phyloP scores from a whole-genome alignment of 768 basidiomycete genomes.

The Rhizopogon rudus region DNA sequence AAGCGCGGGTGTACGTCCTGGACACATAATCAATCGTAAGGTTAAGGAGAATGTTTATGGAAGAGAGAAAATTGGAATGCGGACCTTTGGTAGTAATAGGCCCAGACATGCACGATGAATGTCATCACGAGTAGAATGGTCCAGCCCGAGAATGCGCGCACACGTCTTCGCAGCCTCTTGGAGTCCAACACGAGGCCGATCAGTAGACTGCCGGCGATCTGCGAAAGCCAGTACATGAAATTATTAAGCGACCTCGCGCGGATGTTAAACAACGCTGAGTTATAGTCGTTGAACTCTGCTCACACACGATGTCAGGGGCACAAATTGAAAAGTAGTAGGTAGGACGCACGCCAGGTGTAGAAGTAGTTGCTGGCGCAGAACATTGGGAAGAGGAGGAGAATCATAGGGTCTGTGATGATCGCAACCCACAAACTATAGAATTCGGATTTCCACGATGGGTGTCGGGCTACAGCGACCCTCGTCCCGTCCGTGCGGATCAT shows the following conservation, averaged over 20 bases:
- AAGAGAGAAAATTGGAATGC: slow-evolving; percentile 7
- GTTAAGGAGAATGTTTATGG: not conserved
- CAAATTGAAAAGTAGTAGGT: not conserved
- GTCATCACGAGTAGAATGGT: slow-evolving; percentile 52
- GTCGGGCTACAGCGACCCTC: slow-evolving; percentile 53
- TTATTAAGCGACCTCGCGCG: slow-evolving; percentile 72
- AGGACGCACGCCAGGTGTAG: slow-evolving; percentile 65
- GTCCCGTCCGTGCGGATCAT: slow-evolving; percentile 75
- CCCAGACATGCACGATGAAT: slow-evolving; percentile 69
- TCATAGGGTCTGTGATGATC: slow-evolving; percentile 61
- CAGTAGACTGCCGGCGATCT: slow-evolving; percentile 65
- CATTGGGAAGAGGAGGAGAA: slow-evolving; percentile 76
- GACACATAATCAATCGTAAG: not conserved
- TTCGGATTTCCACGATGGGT: slow-evolving; percentile 74
- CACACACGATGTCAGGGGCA: not conserved
- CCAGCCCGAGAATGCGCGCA: slow-evolving; percentile 68
- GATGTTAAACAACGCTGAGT: slow-evolving; percentile 70
- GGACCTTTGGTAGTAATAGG: slow-evolving; percentile 67
- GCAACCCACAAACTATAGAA: slow-evolving; percentile 64
- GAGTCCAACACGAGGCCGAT: slow-evolving; percentile 67
- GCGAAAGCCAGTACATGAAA: slow-evolving; percentile 74
- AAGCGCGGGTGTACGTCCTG: slow-evolving; percentile 55
- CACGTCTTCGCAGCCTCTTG: slow-evolving; percentile 47
- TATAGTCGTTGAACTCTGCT: slow-evolving; percentile 74
- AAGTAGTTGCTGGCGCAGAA: slow-evolving; percentile 82